Evolutionary conservation across 2,329 filamentous ascomycete genomes (phyloP).

Genomic region (Phyllosticta citrichinensis): DNA sequence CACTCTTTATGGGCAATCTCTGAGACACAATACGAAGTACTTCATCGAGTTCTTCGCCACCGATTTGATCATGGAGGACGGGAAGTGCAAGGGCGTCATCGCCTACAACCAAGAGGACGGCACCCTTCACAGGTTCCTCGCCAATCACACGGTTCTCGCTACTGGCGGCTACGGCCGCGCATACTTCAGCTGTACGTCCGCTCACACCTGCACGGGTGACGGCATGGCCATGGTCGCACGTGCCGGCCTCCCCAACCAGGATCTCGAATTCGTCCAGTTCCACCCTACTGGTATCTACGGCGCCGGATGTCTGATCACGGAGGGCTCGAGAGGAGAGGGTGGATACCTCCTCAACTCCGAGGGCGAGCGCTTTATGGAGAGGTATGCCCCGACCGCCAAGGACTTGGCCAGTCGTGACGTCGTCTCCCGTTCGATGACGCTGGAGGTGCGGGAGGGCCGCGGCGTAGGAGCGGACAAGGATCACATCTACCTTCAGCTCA

Average conservation of each 20-base stretch:
- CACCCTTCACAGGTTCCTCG: conserved; percentile 91
- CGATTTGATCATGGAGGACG: conserved; percentile 95
- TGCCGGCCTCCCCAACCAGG: conserved; percentile 95
- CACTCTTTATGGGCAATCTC: conserved; percentile 95
- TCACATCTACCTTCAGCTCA: conserved; percentile 96
- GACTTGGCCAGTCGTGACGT: conserved; percentile 95
- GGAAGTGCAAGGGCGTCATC: conserved; percentile 90
- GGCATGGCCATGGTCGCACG: conserved; percentile 99
- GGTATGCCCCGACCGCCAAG: conserved; percentile 95
- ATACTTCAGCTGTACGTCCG: conserved; percentile 97
- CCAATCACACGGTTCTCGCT: conserved; percentile 92
- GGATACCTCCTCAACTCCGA: conserved; percentile 95
- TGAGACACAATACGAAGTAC: conserved; percentile 98
- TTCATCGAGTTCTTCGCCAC: conserved; percentile 99
- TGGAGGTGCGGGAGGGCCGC: conserved; percentile 95
- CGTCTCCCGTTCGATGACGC: conserved; percentile 93
- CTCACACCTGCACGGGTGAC: conserved; percentile 97
- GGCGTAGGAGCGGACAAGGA: conserved; percentile 96
- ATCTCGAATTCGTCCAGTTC: conserved; percentile 99
- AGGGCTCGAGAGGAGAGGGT: conserved; percentile 95
- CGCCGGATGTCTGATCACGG: conserved; percentile 93
- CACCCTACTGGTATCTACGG: conserved; percentile 99
- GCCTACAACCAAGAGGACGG: conserved; percentile 99
- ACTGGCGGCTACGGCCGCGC: conserved; percentile 96
- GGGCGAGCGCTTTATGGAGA: conserved; percentile 99